These are phyloP conservation scores for Colletotrichum falcatum DNA, from an alignment of 2,329 filamentous ascomycete genomes.

Conservation along the genomic window DNA sequence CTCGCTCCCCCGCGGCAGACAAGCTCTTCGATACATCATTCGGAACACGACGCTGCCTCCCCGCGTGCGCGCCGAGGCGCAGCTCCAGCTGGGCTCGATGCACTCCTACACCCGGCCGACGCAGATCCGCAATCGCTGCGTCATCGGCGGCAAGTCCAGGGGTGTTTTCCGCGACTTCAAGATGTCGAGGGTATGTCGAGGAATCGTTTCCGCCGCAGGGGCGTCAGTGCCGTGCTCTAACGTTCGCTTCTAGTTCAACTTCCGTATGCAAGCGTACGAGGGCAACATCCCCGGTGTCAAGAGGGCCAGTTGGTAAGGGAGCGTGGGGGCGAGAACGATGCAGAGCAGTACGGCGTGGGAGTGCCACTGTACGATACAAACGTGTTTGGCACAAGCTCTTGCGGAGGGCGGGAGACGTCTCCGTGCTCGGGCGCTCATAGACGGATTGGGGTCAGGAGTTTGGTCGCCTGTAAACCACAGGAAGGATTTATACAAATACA, in stretches of 20 bases:
- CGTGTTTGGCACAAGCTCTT: neutral
- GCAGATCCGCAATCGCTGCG: conserved; percentile 94
- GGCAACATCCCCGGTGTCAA: conserved; percentile 91
- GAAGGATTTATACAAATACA: conserved; percentile 21
- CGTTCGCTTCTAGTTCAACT: conserved; percentile 78
- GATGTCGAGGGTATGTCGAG: conserved; percentile 82
- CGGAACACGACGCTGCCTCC: conserved; percentile 89
- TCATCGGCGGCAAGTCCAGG: conserved; percentile 88
- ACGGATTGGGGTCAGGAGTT: conserved; percentile 14
- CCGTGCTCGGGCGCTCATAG: neutral
- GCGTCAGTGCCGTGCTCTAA: conserved; percentile 33
- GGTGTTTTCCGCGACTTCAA: conserved; percentile 95
- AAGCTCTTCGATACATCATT: conserved; percentile 93
- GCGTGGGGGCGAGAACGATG: neutral
- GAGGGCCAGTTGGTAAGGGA: conserved; percentile 91
- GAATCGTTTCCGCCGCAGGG: neutral
- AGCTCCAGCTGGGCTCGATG: conserved; percentile 94
- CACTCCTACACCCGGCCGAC: conserved; percentile 94
- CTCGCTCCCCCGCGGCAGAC: conserved; percentile 64
- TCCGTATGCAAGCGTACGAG: conserved; percentile 87
- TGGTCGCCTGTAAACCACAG: conserved; percentile 6
- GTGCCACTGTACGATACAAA: conserved; percentile 27
- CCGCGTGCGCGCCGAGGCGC: conserved; percentile 87
- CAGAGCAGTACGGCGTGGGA: neutral
- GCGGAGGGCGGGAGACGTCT: too few species aligned